Conservation (phyloP, 352 stramenopile genomes). For the Phytophthora aleatoria region DNA sequence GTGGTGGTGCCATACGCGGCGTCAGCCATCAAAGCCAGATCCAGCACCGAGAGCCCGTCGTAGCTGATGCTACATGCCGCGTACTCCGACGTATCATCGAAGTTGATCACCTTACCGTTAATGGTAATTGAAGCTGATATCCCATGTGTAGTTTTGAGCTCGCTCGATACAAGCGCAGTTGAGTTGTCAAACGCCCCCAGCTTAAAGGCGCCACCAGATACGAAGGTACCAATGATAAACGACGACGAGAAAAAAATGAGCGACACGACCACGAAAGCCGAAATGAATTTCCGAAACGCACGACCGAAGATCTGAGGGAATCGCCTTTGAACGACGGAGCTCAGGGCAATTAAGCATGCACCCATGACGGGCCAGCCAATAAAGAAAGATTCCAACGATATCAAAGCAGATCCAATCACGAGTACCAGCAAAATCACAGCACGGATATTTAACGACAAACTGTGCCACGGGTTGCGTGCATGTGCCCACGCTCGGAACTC, state of each 20-base stretch:
- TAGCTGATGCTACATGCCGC: slow-evolving; percentile 77
- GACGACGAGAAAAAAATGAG: slow-evolving; percentile 85
- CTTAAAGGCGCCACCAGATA: slow-evolving; percentile 61
- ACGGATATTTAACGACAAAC: slow-evolving; percentile 49
- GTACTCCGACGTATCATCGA: slow-evolving; percentile 63
- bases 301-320: slow-evolving; percentile 82
- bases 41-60: slow-evolving; percentile 60
- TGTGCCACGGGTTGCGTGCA: slow-evolving; percentile 60
- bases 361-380: slow-evolving; percentile 81
- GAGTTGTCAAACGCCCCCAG: slow-evolving; percentile 54
- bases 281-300: slow-evolving; percentile 79
- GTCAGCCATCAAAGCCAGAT: slow-evolving; percentile 82
- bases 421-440: slow-evolving; percentile 56
- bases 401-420: slow-evolving; percentile 56
- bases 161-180: slow-evolving; percentile 33
- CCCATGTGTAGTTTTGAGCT: slow-evolving; percentile 34
- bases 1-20: slow-evolving; percentile 75
- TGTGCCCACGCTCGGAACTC: slow-evolving; percentile 41
- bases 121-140: slow-evolving; percentile 39
- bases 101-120: slow-evolving; percentile 51
- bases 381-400: slow-evolving; percentile 68
- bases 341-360: slow-evolving; percentile 65
- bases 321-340: slow-evolving; percentile 65
- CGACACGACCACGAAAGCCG: slow-evolving; percentile 71
- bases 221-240: slow-evolving; percentile 76